Percentiles rank a stretch among this genome's conserved stretches.
Evolutionary conservation across 1,284 basidiomycete genomes (phyloP).

Genomic region (Malassezia japonica): DNA sequence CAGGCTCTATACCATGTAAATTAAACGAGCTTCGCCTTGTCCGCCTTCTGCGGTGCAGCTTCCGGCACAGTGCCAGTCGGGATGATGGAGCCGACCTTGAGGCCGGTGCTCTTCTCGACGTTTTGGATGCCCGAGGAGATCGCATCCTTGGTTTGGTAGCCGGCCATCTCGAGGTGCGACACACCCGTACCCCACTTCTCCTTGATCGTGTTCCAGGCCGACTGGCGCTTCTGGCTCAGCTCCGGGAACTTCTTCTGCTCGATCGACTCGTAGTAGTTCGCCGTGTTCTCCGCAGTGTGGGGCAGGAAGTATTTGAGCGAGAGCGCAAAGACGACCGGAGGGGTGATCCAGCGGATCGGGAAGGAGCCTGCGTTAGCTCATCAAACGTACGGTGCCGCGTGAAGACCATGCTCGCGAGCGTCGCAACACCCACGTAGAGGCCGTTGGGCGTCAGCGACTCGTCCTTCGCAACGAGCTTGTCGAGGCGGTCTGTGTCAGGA

Average conservation of each 20-base stretch:
- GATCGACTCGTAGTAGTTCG: conserved; percentile 28
- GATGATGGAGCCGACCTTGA: conserved; percentile 26
- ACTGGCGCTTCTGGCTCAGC: conserved; percentile 24
- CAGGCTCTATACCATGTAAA: conserved; percentile 7
- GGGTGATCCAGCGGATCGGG: conserved; percentile 43
- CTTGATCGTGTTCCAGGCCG: background rate
- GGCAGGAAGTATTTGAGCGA: conserved; percentile 46
- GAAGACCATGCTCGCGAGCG: conserved; percentile 74
- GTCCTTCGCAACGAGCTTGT: conserved; percentile 59
- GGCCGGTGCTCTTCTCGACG: conserved; percentile 33
- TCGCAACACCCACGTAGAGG: conserved; percentile 64
- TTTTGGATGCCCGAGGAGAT: conserved; percentile 22
- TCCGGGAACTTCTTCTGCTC: conserved; percentile 26
- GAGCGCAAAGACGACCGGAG: conserved; percentile 31
- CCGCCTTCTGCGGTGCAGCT: background rate
- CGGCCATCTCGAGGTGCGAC: conserved; percentile 20
- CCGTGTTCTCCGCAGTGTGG: conserved; percentile 32
- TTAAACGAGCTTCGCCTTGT: conserved; percentile 12
- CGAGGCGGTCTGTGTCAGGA: conserved; percentile 17
- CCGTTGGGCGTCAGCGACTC: conserved; percentile 72
- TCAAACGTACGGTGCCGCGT: conserved; percentile 60
- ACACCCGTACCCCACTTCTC: conserved; percentile 15
- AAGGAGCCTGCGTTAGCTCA: conserved; percentile 18
- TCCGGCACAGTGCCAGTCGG: background rate
- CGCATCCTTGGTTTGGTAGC: conserved; percentile 16